Percentiles rank a stretch among this genome's conserved stretches.
Evolutionary conservation across 2,329 filamentous ascomycete species (phyloP).

Genomic region (Bimuria novae-zelandiae): DNA sequence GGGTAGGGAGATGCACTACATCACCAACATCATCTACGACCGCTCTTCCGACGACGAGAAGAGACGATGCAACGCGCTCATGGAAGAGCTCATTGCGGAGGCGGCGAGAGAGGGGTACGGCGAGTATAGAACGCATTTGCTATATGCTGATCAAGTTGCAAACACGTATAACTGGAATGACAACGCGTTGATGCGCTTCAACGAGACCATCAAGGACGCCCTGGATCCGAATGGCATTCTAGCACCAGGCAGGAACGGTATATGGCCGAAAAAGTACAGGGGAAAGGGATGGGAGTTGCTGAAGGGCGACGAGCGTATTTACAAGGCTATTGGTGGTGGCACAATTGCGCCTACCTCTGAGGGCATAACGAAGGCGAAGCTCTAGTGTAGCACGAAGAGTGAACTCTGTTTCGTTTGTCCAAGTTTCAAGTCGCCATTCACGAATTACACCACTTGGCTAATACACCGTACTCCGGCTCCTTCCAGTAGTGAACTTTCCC

Average conservation of each 20-base stretch:
- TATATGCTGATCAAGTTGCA: conserved; percentile 53
- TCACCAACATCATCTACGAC: conserved; percentile 60
- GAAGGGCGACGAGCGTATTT: conserved; percentile 11
- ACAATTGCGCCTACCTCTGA: conserved; percentile 17
- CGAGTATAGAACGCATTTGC: conserved; percentile 55
- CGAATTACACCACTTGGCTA: not conserved
- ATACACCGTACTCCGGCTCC: no score
- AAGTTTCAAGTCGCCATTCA: not conserved
- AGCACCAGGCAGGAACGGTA: conserved; percentile 53
- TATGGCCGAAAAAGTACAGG: conserved; percentile 44
- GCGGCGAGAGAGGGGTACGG: conserved; percentile 50
- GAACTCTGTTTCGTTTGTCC: not conserved
- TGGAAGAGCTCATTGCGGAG: conserved; percentile 47
- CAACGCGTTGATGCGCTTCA: conserved; percentile 49
- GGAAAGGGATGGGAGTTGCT: conserved; percentile 23
- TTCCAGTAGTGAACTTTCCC: no score
- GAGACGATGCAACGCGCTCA: conserved; percentile 43
- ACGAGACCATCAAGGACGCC: conserved; percentile 53
- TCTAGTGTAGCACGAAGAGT: not conserved
- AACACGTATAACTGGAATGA: conserved; percentile 51
- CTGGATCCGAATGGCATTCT: conserved; percentile 56
- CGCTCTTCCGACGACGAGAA: conserved; percentile 46
- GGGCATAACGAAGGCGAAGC: not conserved
- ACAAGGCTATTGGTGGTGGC: conserved; percentile 21
- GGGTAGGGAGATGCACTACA: conserved; percentile 61